Conservation (phyloP, 1,284 basidiomycete species). For the Trichosporon sp. region DNA sequence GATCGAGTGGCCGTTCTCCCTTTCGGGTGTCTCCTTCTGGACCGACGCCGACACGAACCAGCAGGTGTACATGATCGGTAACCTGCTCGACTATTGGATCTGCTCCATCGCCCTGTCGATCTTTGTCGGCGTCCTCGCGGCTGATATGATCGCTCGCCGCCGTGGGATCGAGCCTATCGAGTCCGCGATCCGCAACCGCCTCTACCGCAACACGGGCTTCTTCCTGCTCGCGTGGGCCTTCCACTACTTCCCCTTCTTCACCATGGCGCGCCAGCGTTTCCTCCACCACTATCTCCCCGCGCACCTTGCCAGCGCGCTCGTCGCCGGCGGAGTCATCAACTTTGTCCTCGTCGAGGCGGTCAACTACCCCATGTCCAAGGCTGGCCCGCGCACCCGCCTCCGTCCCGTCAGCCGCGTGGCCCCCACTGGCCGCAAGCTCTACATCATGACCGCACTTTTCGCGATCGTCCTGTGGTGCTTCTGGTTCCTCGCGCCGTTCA, state of each 20-base stretch:
- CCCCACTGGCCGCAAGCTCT: constrained; percentile 60
- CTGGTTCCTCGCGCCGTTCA: constrained; percentile 78
- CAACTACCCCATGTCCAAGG: constrained; percentile 82
- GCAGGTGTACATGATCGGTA: constrained; percentile 97
- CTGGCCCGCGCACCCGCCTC: constrained; percentile 65
- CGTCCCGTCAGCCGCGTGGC: constrained; percentile 69
- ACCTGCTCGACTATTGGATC: constrained; percentile 92
- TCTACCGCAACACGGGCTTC: constrained; percentile 94
- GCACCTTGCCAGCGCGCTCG: constrained; percentile 84
- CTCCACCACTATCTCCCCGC: constrained; percentile 97
- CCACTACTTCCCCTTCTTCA: constrained; percentile 97
- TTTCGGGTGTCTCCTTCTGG: constrained; percentile 98
- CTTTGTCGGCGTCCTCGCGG: constrained; percentile 84
- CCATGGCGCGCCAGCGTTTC: constrained; percentile 96
- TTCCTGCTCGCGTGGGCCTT: constrained; percentile 92
- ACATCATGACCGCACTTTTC: constrained; percentile 65
- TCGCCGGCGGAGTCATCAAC: constrained; percentile 87
- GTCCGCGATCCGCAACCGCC: constrained; percentile 87
- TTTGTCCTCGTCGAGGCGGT: constrained; percentile 89
- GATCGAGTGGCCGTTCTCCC: constrained; percentile 96
- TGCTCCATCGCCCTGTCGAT: constrained; percentile 81
- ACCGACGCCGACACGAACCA: constrained; percentile 78
- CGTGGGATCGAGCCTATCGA: constrained; percentile 83
- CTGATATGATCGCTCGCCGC: constrained; percentile 84
- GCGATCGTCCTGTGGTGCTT: constrained; percentile 68